A percentile compares a stretch with the other conserved stretches of the same genome.
Evolutionary conservation across 176 grass and related monocot species (phyloP).

Genomic region (Melocanna baccifera): DNA sequence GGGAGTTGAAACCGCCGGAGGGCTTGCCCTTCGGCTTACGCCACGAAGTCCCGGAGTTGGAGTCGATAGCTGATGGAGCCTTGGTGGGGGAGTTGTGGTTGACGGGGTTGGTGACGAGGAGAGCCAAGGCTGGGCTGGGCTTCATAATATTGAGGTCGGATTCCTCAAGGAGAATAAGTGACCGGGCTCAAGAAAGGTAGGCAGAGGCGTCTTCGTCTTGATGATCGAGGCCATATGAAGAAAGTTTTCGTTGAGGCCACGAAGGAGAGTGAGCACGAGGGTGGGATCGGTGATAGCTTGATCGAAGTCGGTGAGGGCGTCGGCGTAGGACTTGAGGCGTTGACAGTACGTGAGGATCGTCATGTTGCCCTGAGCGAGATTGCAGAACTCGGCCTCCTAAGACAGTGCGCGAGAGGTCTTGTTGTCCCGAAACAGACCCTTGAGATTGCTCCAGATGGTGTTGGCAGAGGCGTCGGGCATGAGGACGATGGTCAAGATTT

Average conservation of each 20-base stretch:
- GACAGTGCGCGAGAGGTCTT: neutral
- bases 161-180: neutral
- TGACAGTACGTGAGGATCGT: neutral
- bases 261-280: neutral
- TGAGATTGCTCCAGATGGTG: neutral
- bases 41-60: too few relatives aligned
- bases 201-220: neutral
- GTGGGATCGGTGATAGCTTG: neutral
- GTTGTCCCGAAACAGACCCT: neutral
- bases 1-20: too few relatives aligned
- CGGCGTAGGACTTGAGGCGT: neutral
- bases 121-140: too few relatives aligned
- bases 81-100: too few relatives aligned
- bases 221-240: neutral
- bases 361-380: neutral
- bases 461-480: accelerated
- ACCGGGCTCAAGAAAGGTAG: neutral
- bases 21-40: too few relatives aligned
- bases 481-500: neutral
- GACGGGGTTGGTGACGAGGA: too few relatives aligned
- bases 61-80: too few relatives aligned
- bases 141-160: neutral
- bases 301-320: neutral
- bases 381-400: neutral
- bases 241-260: neutral